Base-by-base conservation (phyloP, 2,329 filamentous ascomycete genomes). In the Fusarium circinatum region DNA sequence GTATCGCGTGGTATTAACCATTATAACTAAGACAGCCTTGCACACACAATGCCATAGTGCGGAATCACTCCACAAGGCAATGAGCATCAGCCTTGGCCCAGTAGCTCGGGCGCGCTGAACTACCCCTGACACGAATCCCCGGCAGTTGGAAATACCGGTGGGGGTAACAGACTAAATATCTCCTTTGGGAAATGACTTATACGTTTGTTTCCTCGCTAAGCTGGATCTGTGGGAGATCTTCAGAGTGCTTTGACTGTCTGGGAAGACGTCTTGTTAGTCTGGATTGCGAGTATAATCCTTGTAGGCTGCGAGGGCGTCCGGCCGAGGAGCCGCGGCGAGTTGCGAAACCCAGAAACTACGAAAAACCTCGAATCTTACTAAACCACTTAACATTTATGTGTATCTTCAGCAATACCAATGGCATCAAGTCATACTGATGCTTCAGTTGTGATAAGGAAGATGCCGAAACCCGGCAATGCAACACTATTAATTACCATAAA, bases 221-320 rank as follows among this genome's bases (percentile, higher is more conserved):
- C 72, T 62, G 10, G 1, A 63, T 68, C 26, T 12, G 59, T 68
- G 42, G 15, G 48, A 32, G 63, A 75, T 73, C 59, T 51, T 57
- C 72, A 28, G 12, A 6, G 42, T 70, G 63, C 71, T 39, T 65
- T 47, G 56, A 55, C 6, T 13, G 36, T 55, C 24, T 38, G 34
- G 42, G 34, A 52, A 34, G 58, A 71, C 69, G 63, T 42, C 45
- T 75, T 75, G 69, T 75, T 75, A 73, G 73, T 39, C 44, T 48
- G 54, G 61, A 73, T 73, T 62, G 72, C 72, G 72, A 75, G 62
- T 70, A 61, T 49, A 38, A 72, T 56, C 52, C 60, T 39, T 54
- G 42, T 20, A 28, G 41, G 63, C 56, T 56, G 38, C 10, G 58
- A 59, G 14, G 14, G 51, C 24, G 28, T 28, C 24, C 51, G n/a